Evolutionary conservation across 495 filamentous ascomycete genomes (phyloP).

Genomic region (Collariella sp.): DNA sequence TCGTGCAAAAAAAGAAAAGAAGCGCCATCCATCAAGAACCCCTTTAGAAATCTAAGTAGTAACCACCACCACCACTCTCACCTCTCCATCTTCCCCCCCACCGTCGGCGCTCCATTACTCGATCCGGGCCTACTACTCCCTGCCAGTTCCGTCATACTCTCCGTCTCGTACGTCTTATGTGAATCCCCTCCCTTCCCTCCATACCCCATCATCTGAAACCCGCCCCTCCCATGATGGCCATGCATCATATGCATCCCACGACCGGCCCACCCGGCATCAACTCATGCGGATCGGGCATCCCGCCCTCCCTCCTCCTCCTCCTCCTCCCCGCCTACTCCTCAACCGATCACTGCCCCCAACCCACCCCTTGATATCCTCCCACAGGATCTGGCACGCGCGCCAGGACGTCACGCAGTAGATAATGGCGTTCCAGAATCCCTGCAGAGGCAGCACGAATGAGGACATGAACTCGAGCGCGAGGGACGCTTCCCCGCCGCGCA

Average conservation of each 20-base stretch:
- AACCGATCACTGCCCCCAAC: not conserved
- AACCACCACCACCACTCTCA: not conserved
- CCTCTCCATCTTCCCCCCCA: not conserved
- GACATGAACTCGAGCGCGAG: constrained; percentile 61
- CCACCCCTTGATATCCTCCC: constrained; percentile 10
- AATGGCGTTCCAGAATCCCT: constrained; percentile 79
- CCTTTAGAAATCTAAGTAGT: too few species aligned
- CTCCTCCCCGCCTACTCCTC: not conserved
- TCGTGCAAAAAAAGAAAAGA: too few species aligned
- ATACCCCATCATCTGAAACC: constrained; percentile 23
- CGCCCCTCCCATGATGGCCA: not conserved
- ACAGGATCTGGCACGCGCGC: constrained; percentile 36
- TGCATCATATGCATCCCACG: not conserved
- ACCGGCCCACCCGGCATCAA: not conserved
- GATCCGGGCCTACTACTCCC: constrained; percentile 3
- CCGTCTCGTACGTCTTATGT: constrained; percentile 27
- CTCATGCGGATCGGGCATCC: not conserved
- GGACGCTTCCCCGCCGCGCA: constrained; percentile 42
- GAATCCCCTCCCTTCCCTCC: constrained; percentile 12
- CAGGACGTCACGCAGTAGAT: constrained; percentile 65
- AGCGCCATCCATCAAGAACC: too few species aligned
- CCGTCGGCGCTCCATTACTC: not conserved
- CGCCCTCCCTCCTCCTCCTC: not conserved
- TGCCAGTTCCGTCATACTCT: constrained; percentile 40
- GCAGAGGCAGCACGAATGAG: constrained; percentile 70